These are phyloP conservation scores for Bassia scoparia DNA, from an alignment of 148 eudicot genomes.

Conservation along the genomic window DNA sequence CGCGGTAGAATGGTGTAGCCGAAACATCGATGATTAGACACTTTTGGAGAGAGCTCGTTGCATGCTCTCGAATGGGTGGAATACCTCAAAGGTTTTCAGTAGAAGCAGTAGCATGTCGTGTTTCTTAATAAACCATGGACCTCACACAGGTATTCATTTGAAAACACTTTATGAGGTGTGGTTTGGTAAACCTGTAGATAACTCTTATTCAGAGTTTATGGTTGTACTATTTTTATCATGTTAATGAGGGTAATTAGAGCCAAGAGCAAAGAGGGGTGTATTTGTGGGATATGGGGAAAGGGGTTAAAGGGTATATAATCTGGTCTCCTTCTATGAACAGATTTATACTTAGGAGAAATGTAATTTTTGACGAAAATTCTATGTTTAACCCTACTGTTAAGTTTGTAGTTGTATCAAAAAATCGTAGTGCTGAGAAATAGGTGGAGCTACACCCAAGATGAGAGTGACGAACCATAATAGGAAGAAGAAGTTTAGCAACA, in stretches of 20 bases:
- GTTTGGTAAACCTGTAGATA: too few species aligned
- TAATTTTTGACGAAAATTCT: slow-evolving; percentile 1
- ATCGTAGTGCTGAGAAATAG: not conserved
- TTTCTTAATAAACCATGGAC: slow-evolving; percentile 2
- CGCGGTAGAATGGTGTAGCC: too few species aligned
- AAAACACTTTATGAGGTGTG: too few species aligned
- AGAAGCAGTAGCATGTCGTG: not conserved
- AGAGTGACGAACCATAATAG: not conserved
- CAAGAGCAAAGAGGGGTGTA: not conserved
- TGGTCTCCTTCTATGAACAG: not conserved
- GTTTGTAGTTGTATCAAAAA: not conserved
- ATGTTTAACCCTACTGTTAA: not conserved
- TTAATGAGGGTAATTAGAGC: too few species aligned
- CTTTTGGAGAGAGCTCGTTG: too few species aligned
- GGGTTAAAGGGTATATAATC: slow-evolving; percentile 9
- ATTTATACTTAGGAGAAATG: not conserved
- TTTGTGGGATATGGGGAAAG: not conserved
- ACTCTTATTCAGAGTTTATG: too few species aligned
- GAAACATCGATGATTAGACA: too few species aligned
- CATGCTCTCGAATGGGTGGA: not conserved
- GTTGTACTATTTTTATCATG: not conserved
- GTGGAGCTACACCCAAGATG: not conserved
- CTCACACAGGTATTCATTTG: too few species aligned
- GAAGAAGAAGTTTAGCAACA: not conserved
- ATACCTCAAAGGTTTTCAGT: not conserved